Conservation (phyloP, 345 rosid genomes). For the Citropsis articulata region DNA sequence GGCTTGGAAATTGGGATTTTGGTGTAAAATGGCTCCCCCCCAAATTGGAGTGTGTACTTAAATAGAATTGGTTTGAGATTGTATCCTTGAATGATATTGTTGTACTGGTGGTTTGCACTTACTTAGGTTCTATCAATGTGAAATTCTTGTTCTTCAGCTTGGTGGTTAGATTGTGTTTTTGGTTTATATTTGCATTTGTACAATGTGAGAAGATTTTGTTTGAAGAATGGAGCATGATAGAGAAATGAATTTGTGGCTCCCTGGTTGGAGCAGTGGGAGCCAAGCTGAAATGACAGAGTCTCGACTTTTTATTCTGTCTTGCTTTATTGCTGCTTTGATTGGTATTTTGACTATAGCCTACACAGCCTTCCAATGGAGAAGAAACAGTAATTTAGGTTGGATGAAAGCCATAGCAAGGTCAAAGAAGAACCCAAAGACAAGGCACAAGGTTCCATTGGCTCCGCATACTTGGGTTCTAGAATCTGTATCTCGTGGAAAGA, state of each 20-base stretch:
- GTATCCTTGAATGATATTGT: background rate
- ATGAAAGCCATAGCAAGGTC: constrained; percentile 89
- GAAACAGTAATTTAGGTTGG: constrained; percentile 92
- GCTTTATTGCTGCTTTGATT: constrained; percentile 66
- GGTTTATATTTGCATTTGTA: constrained; percentile 4
- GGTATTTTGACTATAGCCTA: constrained; percentile 84
- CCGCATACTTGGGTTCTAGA: constrained; percentile 73
- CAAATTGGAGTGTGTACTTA: background rate
- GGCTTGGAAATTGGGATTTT: background rate
- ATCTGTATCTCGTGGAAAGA: constrained; percentile 73
- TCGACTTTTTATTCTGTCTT: constrained; percentile 55
- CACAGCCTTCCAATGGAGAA: constrained; percentile 94
- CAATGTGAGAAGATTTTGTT: constrained; percentile 19
- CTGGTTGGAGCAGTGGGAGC: constrained; percentile 48
- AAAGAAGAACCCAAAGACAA: constrained; percentile 85
- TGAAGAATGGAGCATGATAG: constrained; percentile 64
- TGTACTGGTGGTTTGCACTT: background rate
- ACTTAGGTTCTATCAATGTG: background rate
- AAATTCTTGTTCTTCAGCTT: background rate
- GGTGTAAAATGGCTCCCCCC: background rate
- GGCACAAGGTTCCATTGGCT: constrained; percentile 64
- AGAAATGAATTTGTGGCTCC: constrained; percentile 46
- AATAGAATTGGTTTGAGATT: background rate
- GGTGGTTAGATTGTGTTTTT: background rate
- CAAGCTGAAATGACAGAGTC: constrained; percentile 54